Percentiles rank a stretch among this genome's conserved stretches.
phyloP scores from a whole-genome alignment of 768 basidiomycete genomes.

The Pleurotus platypus region DNA sequence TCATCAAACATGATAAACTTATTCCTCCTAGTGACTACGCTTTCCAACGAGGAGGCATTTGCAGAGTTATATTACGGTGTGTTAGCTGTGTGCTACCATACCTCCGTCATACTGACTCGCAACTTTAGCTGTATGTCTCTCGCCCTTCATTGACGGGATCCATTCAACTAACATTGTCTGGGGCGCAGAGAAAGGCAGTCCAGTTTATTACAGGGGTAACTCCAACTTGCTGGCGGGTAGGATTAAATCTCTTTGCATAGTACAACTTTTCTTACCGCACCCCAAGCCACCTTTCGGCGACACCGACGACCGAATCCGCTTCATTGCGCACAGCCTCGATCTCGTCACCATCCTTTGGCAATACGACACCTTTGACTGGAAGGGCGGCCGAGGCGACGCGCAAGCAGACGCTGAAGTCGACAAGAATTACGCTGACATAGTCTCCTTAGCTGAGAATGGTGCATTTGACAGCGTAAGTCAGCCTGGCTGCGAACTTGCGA shows the following conservation, averaged over 20 bases:
- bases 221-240: slow-evolving; percentile 57
- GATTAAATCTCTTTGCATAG: slow-evolving; percentile 10
- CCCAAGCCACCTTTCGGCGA: slow-evolving; percentile 61
- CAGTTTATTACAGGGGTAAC: slow-evolving; percentile 54
- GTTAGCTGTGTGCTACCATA: slow-evolving; percentile 13
- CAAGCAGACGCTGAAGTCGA: slow-evolving; percentile 43
- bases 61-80: slow-evolving; percentile 76
- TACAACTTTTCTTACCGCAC: not conserved
- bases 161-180: too few species aligned
- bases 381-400: slow-evolving; percentile 41
- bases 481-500: not conserved
- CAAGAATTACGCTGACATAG: slow-evolving; percentile 50
- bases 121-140: not conserved
- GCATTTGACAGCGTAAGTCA: slow-evolving; percentile 32
- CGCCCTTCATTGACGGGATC: not conserved
- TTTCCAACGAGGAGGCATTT: slow-evolving; percentile 62
- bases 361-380: slow-evolving; percentile 74
- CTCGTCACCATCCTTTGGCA: slow-evolving; percentile 73
- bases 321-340: slow-evolving; percentile 63
- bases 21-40: slow-evolving; percentile 43
- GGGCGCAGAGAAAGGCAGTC: slow-evolving; percentile 43
- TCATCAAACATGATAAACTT: too few species aligned
- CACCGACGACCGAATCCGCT: slow-evolving; percentile 72
- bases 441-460: slow-evolving; percentile 41
- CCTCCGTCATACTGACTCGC: not conserved